A percentile compares a stretch with the other conserved stretches of the same genome.
phyloP scores from a whole-genome alignment of 2,329 filamentous ascomycete genomes.

The Trichoderma brevicompactum region DNA sequence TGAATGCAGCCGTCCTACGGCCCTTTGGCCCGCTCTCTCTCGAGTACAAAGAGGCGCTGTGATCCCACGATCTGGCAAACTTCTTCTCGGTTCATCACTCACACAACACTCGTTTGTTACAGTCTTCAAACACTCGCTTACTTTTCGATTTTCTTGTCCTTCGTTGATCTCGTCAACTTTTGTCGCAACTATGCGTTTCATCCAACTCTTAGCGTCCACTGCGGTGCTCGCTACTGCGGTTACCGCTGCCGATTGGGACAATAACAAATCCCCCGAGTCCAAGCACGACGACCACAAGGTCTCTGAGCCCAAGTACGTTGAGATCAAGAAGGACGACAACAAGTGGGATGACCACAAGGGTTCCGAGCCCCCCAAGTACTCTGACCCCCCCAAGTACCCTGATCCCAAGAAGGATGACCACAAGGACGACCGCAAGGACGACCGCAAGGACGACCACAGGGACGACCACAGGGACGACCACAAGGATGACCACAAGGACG shows the following conservation, averaged over 20 bases:
- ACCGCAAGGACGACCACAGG: neutral
- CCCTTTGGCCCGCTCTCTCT: conserved; percentile 12
- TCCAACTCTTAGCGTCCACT: conserved; percentile 40
- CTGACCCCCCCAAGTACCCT: neutral
- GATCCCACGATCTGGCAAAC: conserved; percentile 23
- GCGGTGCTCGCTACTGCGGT: conserved; percentile 41
- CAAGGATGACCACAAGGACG: neutral
- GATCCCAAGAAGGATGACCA: neutral
- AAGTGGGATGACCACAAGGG: neutral
- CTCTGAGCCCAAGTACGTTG: neutral
- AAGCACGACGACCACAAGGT: neutral
- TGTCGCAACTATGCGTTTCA: conserved; percentile 43
- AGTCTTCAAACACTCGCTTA: conserved; percentile 11
- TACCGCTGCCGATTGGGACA: conserved; percentile 37
- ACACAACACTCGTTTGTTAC: conserved; percentile 16
- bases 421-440: neutral
- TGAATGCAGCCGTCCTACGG: conserved; percentile 27
- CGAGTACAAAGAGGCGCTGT: conserved; percentile 31
- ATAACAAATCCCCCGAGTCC: neutral
- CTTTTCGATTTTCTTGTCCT: conserved; percentile 28
- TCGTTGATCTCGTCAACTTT: conserved; percentile 20
- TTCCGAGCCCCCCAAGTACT: no score
- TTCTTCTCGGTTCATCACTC: neutral
- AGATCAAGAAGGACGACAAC: neutral
- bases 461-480: neutral